Percentiles rank a stretch among this genome's conserved stretches.
Evolutionary conservation across 1,284 basidiomycete genomes (phyloP).

Genomic region (Moesziomyces antarcticus): DNA sequence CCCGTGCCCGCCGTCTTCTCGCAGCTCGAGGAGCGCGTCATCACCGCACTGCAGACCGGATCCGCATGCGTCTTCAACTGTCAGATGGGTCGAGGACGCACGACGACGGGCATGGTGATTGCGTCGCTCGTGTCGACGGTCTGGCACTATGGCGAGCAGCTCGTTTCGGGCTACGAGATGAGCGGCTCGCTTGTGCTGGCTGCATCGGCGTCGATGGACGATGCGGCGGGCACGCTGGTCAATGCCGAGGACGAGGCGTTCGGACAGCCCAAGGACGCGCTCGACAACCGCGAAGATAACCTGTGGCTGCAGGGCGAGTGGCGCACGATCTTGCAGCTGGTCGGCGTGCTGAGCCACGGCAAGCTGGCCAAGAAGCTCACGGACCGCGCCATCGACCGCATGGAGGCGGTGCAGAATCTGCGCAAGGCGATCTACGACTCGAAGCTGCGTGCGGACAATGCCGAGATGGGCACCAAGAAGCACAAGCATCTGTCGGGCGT

Average conservation of each 20-base stretch:
- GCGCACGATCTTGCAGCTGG: conserved; percentile 93
- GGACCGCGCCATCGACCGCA: conserved; percentile 71
- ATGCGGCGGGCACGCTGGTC: not conserved
- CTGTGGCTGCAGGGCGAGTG: conserved; percentile 80
- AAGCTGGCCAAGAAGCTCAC: conserved; percentile 92
- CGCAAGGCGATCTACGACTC: conserved; percentile 65
- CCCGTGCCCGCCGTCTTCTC: conserved; percentile 65
- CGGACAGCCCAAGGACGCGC: conserved; percentile 41
- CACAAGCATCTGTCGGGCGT: conserved; percentile 53
- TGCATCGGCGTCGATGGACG: conserved; percentile 2
- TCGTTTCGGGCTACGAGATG: conserved; percentile 41
- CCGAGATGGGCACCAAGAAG: conserved; percentile 56
- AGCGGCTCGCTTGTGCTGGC: conserved; percentile 27
- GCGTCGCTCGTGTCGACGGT: conserved; percentile 63
- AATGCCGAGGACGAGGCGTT: conserved; percentile 32
- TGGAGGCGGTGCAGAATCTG: conserved; percentile 67
- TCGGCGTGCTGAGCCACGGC: conserved; percentile 87
- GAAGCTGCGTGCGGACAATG: conserved; percentile 61
- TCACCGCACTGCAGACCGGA: conserved; percentile 55
- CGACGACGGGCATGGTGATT: conserved; percentile 67
- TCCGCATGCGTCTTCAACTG: conserved; percentile 64
- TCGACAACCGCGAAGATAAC: conserved; percentile 66
- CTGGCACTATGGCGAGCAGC: conserved; percentile 53
- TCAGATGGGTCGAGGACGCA: conserved; percentile 67
- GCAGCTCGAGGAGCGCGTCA: conserved; percentile 63